phyloP scores from a whole-genome alignment of 2,329 filamentous ascomycete species.

The Sarocladium kiliense region DNA sequence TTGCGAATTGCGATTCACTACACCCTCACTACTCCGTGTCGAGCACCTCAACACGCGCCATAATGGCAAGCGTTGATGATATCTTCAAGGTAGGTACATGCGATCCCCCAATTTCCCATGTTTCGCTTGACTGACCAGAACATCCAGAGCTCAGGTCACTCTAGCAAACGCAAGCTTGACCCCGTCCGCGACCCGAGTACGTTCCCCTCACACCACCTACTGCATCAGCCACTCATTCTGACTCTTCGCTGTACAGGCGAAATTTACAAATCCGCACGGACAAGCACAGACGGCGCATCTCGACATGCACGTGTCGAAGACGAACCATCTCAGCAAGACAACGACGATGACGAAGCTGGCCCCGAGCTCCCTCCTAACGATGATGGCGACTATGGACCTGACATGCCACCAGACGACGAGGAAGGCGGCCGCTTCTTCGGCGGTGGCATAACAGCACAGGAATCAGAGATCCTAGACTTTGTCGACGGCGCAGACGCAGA shows the following conservation, averaged over 20 bases:
- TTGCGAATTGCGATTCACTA: not conserved
- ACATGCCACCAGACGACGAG: slow-evolving; percentile 44
- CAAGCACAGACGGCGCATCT: slow-evolving; percentile 38
- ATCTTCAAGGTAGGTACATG: slow-evolving; percentile 45
- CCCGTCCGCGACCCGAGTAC: slow-evolving; percentile 57
- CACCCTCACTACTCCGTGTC: not conserved
- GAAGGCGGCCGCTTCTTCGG: slow-evolving; percentile 83
- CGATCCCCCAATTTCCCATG: not conserved
- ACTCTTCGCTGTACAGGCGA: slow-evolving; percentile 37
- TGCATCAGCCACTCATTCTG: not conserved
- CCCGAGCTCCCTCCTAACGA: slow-evolving; percentile 36
- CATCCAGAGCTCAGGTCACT: not conserved
- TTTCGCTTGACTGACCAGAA: not conserved
- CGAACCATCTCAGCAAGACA: slow-evolving; percentile 15
- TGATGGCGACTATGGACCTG: slow-evolving; percentile 41
- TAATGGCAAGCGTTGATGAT: slow-evolving; percentile 54
- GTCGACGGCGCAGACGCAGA: slow-evolving; percentile 53
- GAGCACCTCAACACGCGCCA: not conserved
- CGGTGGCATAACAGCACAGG: slow-evolving; percentile 76
- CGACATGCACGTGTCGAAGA: slow-evolving; percentile 41
- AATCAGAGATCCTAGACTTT: slow-evolving; percentile 81
- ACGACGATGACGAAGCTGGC: slow-evolving; percentile 40
- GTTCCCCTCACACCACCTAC: slow-evolving; percentile 19
- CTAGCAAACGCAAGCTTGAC: slow-evolving; percentile 58
- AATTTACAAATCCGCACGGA: slow-evolving; percentile 58